Conservation (phyloP, 2,329 filamentous ascomycete species). For the Lomentospora prolificans region DNA sequence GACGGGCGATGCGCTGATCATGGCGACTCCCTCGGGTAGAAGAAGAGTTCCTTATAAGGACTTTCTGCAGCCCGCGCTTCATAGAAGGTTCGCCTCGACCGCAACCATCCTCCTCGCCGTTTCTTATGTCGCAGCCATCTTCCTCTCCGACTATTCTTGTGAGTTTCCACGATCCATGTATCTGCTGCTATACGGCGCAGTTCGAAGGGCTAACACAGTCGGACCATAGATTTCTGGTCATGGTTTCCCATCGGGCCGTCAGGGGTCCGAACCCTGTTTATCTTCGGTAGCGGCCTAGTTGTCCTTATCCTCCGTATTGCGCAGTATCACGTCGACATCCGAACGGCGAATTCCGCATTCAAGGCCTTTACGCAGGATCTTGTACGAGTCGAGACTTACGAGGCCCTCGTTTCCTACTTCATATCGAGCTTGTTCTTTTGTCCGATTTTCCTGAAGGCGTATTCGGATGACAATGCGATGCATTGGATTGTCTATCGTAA, state of each 20-base stretch:
- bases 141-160: conserved; percentile 63
- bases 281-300: conserved; percentile 66
- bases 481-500: conserved; percentile 63
- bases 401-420: conserved; percentile 67
- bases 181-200: background rate
- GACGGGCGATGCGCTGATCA: conserved; percentile 5
- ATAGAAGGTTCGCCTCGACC: conserved; percentile 75
- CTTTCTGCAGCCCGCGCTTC: conserved; percentile 80
- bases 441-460: conserved; percentile 70
- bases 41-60: conserved; percentile 60
- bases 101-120: conserved; percentile 58
- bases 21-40: conserved; percentile 5
- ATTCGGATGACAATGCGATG: conserved; percentile 49
- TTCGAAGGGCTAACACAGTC: background rate
- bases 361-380: conserved; percentile 52
- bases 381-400: conserved; percentile 49
- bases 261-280: conserved; percentile 62
- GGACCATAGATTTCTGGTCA: conserved; percentile 60
- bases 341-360: conserved; percentile 60
- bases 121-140: conserved; percentile 63
- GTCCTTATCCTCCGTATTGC: conserved; percentile 81
- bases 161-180: conserved; percentile 23
- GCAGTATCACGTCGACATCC: conserved; percentile 65
- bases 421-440: conserved; percentile 72
- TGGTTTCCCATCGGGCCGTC: conserved; percentile 75